Evolutionary conservation across 305 asterid species (phyloP).

Genomic region (Ajuga reptans): DNA sequence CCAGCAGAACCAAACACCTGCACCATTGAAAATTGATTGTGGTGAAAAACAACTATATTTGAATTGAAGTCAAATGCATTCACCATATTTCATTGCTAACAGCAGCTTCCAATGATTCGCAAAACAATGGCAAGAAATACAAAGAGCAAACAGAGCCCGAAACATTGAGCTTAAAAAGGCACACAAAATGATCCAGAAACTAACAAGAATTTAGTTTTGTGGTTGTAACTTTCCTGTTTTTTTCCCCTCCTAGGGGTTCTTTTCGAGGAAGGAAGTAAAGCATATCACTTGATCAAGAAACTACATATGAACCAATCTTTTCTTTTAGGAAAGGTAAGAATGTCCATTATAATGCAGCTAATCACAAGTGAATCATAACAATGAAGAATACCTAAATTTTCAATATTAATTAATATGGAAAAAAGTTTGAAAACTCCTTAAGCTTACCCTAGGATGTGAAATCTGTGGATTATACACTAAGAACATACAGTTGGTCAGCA

Average conservation of each 20-base stretch:
- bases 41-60: background rate
- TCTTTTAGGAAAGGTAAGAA: too few species aligned
- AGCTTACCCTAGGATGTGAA: too few species aligned
- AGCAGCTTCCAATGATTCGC: slow-evolving; percentile 5
- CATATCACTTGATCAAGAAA: too few species aligned
- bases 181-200: background rate
- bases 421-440: too few species aligned
- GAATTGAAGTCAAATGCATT: background rate
- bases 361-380: too few species aligned
- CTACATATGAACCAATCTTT: too few species aligned
- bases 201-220: background rate
- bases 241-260: background rate
- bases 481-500: too few species aligned
- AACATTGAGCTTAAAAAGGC: background rate
- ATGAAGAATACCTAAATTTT: too few species aligned
- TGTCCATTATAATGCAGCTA: too few species aligned
- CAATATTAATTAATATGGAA: too few species aligned
- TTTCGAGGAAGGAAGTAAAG: too few species aligned
- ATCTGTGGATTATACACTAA: too few species aligned
- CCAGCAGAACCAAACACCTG: slow-evolving; percentile 99
- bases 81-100: background rate
- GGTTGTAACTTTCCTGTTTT: background rate
- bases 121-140: background rate
- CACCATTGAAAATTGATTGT: slow-evolving; percentile 21
- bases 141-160: background rate